phyloP scores from a whole-genome alignment of 2,329 filamentous ascomycete genomes.

The Epichloe festucae region DNA sequence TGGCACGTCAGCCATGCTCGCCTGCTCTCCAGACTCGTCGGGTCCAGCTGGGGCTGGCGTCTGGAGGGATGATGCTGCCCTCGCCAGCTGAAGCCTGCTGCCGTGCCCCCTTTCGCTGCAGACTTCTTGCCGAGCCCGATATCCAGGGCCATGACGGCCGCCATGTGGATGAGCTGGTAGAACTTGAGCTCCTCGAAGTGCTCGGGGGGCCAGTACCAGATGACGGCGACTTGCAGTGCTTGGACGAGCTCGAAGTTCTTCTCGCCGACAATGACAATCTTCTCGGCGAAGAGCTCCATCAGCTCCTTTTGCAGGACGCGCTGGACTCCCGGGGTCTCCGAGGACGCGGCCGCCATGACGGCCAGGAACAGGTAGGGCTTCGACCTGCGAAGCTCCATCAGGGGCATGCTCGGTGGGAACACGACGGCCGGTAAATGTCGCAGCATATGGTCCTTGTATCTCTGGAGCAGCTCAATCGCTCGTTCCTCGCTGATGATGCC shows the following conservation, averaged over 20 bases:
- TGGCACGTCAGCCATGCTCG: conserved; percentile 48
- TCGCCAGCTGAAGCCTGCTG: conserved; percentile 20
- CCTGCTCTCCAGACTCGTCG: conserved; percentile 40
- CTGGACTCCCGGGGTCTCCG: conserved; percentile 44
- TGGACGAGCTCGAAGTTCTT: conserved; percentile 79
- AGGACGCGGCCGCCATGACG: conserved; percentile 52
- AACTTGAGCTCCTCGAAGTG: conserved; percentile 80
- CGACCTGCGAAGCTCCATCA: conserved; percentile 39
- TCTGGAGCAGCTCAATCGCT: conserved; percentile 41
- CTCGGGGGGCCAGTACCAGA: conserved; percentile 79
- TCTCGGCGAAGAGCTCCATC: conserved; percentile 61
- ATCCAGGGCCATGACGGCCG: conserved; percentile 71
- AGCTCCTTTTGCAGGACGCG: conserved; percentile 52
- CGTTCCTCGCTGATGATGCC: conserved; percentile 43
- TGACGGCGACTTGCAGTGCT: conserved; percentile 57
- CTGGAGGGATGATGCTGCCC: conserved; percentile 30
- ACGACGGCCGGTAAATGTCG: conserved; percentile 50
- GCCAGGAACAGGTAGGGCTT: conserved; percentile 60
- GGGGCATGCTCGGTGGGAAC: conserved; percentile 40
- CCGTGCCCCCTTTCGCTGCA: conserved; percentile 10
- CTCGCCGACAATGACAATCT: conserved; percentile 59
- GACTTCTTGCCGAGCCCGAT: conserved; percentile 52
- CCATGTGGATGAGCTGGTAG: conserved; percentile 74
- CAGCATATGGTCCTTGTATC: conserved; percentile 47
- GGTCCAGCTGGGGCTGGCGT: conserved; percentile 32